A percentile compares a stretch with the other conserved stretches of the same genome.
Evolutionary conservation across 2,329 filamentous ascomycete species (phyloP).

Genomic region (Scedosporium dehoogii): DNA sequence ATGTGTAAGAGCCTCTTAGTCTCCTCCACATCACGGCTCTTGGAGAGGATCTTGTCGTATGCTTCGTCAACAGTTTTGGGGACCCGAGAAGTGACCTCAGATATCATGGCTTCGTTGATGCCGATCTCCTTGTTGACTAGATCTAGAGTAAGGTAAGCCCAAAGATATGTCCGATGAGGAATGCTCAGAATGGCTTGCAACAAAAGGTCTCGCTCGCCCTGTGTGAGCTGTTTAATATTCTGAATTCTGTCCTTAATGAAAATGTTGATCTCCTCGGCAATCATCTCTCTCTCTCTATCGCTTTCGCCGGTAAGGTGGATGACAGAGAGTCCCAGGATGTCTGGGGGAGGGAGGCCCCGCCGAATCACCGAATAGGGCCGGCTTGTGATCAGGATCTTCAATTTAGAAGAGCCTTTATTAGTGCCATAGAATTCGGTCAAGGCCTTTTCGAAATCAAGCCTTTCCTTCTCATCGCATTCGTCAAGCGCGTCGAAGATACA

Average conservation of each 20-base stretch:
- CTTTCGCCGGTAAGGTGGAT: constrained; percentile 14
- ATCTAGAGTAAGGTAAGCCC: constrained; percentile 14
- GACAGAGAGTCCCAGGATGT: constrained; percentile 2
- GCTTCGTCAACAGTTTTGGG: constrained; percentile 15
- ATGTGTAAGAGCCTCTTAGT: constrained; percentile 15
- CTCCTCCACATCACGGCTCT: constrained; percentile 7
- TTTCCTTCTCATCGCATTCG: constrained; percentile 21
- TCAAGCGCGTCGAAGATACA: constrained; percentile 31
- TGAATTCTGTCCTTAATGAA: constrained; percentile 10
- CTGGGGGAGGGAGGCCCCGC: constrained; percentile 10
- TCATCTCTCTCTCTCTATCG: constrained; percentile 9
- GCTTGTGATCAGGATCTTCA: constrained; percentile 28
- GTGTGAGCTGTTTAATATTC: background rate
- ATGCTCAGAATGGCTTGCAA: constrained; percentile 7
- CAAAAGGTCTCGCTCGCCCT: constrained; percentile 9
- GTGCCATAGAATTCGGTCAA: background rate
- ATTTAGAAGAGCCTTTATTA: background rate
- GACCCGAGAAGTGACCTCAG: constrained; percentile 3
- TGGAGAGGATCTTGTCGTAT: constrained; percentile 16
- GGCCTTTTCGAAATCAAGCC: background rate
- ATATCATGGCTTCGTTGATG: constrained; percentile 2
- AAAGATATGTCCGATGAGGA: constrained; percentile 17
- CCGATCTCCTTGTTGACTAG: constrained; percentile 11
- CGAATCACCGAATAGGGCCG: constrained; percentile 18
- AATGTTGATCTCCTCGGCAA: constrained; percentile 14